Base-by-base conservation (phyloP, 1,284 basidiomycete genomes). In the Naganishia sp. region DNA sequence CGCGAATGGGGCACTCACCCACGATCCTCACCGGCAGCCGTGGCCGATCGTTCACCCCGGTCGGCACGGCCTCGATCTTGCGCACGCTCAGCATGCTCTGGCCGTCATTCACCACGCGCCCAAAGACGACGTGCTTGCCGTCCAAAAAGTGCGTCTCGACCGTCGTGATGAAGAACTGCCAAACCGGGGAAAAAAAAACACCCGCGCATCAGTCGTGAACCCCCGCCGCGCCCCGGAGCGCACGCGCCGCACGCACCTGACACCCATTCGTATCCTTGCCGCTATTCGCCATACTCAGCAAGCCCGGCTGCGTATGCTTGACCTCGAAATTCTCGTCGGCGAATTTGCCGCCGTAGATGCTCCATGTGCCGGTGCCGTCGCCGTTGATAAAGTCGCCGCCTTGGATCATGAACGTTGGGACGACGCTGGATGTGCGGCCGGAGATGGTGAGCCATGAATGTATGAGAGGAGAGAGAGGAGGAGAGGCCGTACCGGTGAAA, bases 111-210 rank as follows among this genome's bases (percentile, higher is more conserved):
- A 96, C 90, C 15, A 67, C 61, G 70, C 87, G 88, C 13, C 94
- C 94, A 74, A 97, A 97, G 1, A 96, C 92, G 69, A 91, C 88
- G 77, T 97, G 94, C 77, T 96, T 97, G 61, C 89, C 90, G 75
- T 97, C 92, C 48, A 97, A 84, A 78, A 98, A 99, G 71, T 93
- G 90, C 70, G 93, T 94, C 67, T 90, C 89, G 16, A 88, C 92
- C 0, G 91, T 93, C 0, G 95, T 99, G 74, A 99, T 89, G 83
- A 99, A 99, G 83, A 99, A 99, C 87, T 96, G 73, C 5, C 16
- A 36, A 39, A 21, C 21, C 21, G 21, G 21, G 21, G 1, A 21
- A 21, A 21, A 21, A 21, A 21, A 21, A 21, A 21, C 21, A 21
- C 21, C 21, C 21, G 21, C 21, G 21, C 21, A 21, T 21, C 21